phyloP scores from a whole-genome alignment of 2,329 filamentous ascomycete genomes.

The Eutypa lata region DNA sequence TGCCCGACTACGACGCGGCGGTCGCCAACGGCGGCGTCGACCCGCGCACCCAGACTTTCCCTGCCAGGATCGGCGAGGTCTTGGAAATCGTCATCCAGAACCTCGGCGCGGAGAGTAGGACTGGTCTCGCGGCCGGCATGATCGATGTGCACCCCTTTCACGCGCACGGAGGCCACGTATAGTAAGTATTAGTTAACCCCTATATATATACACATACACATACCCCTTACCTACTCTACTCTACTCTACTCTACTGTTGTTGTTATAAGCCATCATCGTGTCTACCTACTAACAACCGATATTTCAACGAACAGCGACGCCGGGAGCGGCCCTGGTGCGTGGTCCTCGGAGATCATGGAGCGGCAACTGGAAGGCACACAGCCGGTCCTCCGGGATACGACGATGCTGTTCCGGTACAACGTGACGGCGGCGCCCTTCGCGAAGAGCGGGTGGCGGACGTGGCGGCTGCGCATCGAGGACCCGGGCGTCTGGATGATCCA shows the following conservation, averaged over 20 bases:
- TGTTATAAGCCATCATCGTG: no score
- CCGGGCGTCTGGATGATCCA: constrained; percentile 49
- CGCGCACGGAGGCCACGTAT: constrained; percentile 38
- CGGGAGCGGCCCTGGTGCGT: background rate
- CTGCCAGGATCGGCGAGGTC: constrained; percentile 43
- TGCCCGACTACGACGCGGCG: constrained; percentile 41
- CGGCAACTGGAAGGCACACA: constrained; percentile 18
- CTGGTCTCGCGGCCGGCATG: constrained; percentile 10
- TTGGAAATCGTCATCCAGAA: constrained; percentile 43
- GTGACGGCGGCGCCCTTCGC: constrained; percentile 27
- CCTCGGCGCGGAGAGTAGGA: constrained; percentile 33
- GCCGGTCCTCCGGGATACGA: constrained; percentile 32
- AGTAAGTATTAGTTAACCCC: no score
- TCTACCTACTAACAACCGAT: background rate
- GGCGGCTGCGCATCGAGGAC: constrained; percentile 44
- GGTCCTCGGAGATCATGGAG: background rate
- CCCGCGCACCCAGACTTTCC: constrained; percentile 35
- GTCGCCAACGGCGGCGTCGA: constrained; percentile 40
- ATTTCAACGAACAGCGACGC: background rate
- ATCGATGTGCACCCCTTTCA: constrained; percentile 44
- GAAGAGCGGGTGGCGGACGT: constrained; percentile 45
- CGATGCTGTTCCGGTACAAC: constrained; percentile 44
- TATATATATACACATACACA: no score
- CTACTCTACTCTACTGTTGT: background rate
- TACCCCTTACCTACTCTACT: background rate